These are phyloP conservation scores for Fusarium chaquense DNA, from an alignment of 2,329 filamentous ascomycete genomes.

Conservation along the genomic window DNA sequence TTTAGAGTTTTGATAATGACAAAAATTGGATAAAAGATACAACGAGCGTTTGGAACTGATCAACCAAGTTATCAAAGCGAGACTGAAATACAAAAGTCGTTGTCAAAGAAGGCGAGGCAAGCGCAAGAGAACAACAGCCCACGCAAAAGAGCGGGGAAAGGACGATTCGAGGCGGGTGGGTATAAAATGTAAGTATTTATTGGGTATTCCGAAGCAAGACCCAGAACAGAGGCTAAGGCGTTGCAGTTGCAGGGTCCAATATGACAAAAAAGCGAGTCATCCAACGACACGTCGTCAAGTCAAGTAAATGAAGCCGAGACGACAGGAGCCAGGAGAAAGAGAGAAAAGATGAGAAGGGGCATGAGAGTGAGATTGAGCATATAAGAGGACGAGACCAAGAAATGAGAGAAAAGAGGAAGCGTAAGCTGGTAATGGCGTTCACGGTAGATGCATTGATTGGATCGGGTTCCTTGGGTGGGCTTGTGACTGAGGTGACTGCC, in stretches of 20 bases:
- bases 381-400: background rate
- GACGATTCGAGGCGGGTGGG: constrained; percentile 20
- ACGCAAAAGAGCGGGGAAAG: constrained; percentile 41
- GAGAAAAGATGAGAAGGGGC: constrained; percentile 16
- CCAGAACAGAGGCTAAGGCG: constrained; percentile 7
- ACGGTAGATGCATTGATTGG: constrained; percentile 34
- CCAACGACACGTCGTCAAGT: constrained; percentile 43
- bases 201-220: constrained; percentile 11
- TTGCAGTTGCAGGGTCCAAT: constrained; percentile 25
- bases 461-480: constrained; percentile 29
- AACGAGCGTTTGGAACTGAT: constrained; percentile 27
- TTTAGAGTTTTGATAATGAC: background rate
- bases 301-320: constrained; percentile 35
- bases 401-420: constrained; percentile 26
- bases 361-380: constrained; percentile 1
- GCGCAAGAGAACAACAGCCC: constrained; percentile 36
- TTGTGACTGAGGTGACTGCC: constrained; percentile 36
- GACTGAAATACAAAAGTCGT: constrained; percentile 27
- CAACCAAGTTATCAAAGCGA: constrained; percentile 25
- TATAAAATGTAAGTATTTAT: constrained; percentile 8
- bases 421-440: constrained; percentile 36
- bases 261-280: constrained; percentile 40
- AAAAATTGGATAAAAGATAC: background rate
- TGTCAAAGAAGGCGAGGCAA: constrained; percentile 31
- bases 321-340: constrained; percentile 25